Conservation (phyloP, 2,329 filamentous ascomycete species). For the Pseudopithomyces chartarum region DNA sequence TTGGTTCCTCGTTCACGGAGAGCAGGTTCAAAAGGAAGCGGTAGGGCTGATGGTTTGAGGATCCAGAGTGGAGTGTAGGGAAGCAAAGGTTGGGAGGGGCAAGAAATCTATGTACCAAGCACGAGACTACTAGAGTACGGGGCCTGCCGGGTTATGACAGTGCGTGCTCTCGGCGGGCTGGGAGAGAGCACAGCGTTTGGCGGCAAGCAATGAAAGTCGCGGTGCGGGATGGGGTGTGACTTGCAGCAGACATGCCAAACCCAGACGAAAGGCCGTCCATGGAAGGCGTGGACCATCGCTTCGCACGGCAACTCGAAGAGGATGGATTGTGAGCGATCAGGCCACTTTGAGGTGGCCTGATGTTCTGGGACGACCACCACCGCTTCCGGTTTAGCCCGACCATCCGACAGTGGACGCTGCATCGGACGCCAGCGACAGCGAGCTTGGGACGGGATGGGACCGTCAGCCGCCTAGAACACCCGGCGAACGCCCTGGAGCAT, state of each 20-base stretch:
- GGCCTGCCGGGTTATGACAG: slow-evolving; percentile 25
- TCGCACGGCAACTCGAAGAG: too few relatives aligned
- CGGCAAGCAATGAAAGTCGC: slow-evolving; percentile 16
- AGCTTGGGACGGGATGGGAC: not conserved
- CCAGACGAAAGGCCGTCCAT: slow-evolving; percentile 14
- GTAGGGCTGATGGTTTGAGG: slow-evolving; percentile 1
- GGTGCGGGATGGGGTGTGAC: slow-evolving; percentile 10
- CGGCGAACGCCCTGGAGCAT: not conserved
- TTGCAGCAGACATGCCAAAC: not conserved
- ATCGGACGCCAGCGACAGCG: not conserved
- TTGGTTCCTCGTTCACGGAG: slow-evolving; percentile 13
- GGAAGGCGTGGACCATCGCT: not conserved
- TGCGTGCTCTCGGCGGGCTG: slow-evolving; percentile 17
- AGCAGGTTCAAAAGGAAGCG: not conserved
- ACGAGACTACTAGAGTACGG: slow-evolving; percentile 11
- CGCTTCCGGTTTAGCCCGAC: not conserved
- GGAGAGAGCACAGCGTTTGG: slow-evolving; percentile 13
- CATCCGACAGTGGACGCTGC: not conserved
- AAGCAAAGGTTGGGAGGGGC: slow-evolving; percentile 3
- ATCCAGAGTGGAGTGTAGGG: not conserved
- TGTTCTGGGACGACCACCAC: slow-evolving; percentile 19
- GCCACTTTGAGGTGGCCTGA: slow-evolving; percentile 44
- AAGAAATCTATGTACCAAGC: slow-evolving; percentile 5
- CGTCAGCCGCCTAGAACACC: too few relatives aligned
- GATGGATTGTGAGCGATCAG: slow-evolving; percentile 25